phyloP scores from a whole-genome alignment of 75 land plant species.

The Isoetes taiwanensis region DNA sequence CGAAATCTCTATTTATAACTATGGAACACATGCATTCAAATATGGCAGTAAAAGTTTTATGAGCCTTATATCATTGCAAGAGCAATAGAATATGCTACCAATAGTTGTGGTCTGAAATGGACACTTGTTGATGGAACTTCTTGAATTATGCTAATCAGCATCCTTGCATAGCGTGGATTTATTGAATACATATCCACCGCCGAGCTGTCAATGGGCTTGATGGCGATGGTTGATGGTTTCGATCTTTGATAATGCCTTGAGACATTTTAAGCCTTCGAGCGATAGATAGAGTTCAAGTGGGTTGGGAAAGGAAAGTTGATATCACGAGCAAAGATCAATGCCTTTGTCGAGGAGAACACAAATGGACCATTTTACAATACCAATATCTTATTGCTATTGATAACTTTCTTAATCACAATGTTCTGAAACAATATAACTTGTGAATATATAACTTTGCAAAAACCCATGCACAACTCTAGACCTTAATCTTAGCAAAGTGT shows the following conservation, averaged over 20 bases:
- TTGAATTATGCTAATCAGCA: constrained; percentile 76
- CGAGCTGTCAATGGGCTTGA: constrained; percentile 58
- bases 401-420: too few species aligned
- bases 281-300: constrained; percentile 50
- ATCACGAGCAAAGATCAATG: constrained; percentile 30
- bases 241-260: constrained; percentile 68
- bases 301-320: constrained; percentile 89
- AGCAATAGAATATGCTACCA: constrained; percentile 66
- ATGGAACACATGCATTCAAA: too few species aligned
- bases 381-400: too few species aligned
- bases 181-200: constrained; percentile 87
- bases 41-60: too few species aligned
- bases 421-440: too few species aligned
- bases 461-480: too few species aligned
- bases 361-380: neutral
- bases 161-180: constrained; percentile 93
- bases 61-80: constrained; percentile 76
- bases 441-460: too few species aligned
- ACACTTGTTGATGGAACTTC: constrained; percentile 14
- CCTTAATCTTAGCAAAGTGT: too few species aligned
- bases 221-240: constrained; percentile 35
- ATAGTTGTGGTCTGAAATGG: constrained; percentile 36
- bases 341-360: neutral
- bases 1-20: too few species aligned
- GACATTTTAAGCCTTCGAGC: constrained; percentile 62